Evolutionary conservation across 2,329 filamentous ascomycete genomes (phyloP), one percentile per base, ranked within the genome.

Genomic region (Aspergillus viridinutans): DNA sequence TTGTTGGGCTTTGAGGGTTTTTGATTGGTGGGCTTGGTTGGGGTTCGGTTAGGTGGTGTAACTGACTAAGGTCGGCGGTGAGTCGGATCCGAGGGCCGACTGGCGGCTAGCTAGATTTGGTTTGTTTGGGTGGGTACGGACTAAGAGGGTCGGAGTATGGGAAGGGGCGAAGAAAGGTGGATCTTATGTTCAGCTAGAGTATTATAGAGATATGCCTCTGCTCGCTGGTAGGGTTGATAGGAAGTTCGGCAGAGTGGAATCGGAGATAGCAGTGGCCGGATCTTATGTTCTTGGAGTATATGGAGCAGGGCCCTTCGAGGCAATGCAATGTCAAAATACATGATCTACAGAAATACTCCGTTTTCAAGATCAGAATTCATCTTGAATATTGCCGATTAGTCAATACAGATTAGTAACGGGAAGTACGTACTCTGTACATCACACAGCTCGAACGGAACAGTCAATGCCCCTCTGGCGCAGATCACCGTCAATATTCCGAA

Each of bases 401-500:
- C 12, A 35, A 35, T 2, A 17, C 12, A 17, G 32, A 38, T 17
- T 14, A 17, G 14, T 17, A 17, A 38, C 32, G 32, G 14, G 5
- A 38, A 38, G 32, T 6, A 1, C 28, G 32, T 6, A 1, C 28
- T 29, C 28, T 10, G 28, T 29, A 29, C 21, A 26, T 47, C 43
- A 65, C 47, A 56, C 58, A 42, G 52, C 61, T 47, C 61, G 59
- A 53, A 74, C 65, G 56, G 61, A 63, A 64, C 72, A 74, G 38
- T 69, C 64, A 56, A 74, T 69, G 25, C 70, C 69, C 56, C 66
- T 67, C 61, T 64, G 66, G 45, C 63, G 57, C 59, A 74, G 64
- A 56, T 70, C 68, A 6, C 63, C 61, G 54, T 65, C 66, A 14
- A 74, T 59, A 25, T 57, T 61, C 17, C 59, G 56, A 29, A 73